Evolutionary conservation across 192 early-diverging fungal genomes (phyloP).

Genomic region (Gaertneriomyces semiglobifer): DNA sequence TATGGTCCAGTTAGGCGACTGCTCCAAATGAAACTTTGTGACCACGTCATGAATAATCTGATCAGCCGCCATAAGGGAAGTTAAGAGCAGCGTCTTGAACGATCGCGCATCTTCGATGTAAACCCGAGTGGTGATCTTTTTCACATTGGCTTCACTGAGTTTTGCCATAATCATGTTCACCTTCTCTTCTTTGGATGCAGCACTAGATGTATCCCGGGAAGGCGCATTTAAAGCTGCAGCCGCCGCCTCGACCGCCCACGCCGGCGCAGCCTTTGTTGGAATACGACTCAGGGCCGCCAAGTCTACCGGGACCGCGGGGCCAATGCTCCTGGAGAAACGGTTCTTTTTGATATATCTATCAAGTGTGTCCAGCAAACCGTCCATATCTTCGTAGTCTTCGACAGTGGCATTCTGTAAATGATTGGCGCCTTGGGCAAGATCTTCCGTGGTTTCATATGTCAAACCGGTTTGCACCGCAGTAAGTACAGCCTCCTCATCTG

Average conservation of each 20-base stretch:
- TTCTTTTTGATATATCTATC: constrained; percentile 27
- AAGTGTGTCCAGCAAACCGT: constrained; percentile 24
- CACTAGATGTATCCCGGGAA: background rate
- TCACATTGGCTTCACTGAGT: constrained; percentile 36
- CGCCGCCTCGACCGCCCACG: constrained; percentile 18
- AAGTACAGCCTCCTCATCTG: background rate
- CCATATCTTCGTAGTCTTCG: constrained; percentile 38
- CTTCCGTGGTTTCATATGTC: too few relatives aligned
- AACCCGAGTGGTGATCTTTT: constrained; percentile 73
- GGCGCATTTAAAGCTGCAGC: background rate
- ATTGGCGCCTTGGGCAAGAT: constrained; percentile 1
- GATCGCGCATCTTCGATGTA: constrained; percentile 76
- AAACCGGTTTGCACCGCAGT: too few relatives aligned
- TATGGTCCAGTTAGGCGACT: constrained; percentile 69
- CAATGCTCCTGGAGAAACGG: constrained; percentile 17
- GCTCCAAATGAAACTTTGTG: constrained; percentile 49
- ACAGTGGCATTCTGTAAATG: constrained; percentile 25
- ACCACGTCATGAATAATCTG: constrained; percentile 70
- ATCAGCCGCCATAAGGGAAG: constrained; percentile 66
- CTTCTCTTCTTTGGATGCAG: constrained; percentile 6
- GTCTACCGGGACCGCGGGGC: background rate
- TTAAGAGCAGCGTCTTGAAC: constrained; percentile 77
- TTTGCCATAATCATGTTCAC: constrained; percentile 29
- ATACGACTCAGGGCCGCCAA: constrained; percentile 10
- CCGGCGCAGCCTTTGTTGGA: constrained; percentile 8